Evolutionary conservation across 768 basidiomycete genomes (phyloP).

Genomic region (Trametes coccinea): DNA sequence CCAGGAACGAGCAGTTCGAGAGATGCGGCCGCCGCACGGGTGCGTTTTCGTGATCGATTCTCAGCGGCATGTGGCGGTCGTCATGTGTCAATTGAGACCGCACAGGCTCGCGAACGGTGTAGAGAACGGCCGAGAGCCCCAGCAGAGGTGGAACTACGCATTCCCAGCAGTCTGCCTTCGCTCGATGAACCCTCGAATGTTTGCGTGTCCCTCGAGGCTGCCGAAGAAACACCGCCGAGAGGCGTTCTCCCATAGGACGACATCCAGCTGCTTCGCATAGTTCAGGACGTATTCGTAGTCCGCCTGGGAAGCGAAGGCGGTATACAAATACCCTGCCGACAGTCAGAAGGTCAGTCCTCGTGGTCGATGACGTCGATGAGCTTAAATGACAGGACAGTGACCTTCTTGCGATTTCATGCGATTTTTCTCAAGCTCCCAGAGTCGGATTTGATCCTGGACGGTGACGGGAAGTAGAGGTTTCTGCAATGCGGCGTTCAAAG

Average conservation of each 20-base stretch:
- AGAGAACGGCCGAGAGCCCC: slow-evolving; percentile 6
- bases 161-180: slow-evolving; percentile 44
- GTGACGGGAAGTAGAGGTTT: slow-evolving; percentile 94
- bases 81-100: slow-evolving; percentile 13
- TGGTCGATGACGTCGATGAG: slow-evolving; percentile 21
- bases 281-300: slow-evolving; percentile 87
- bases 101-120: neutral
- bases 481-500: slow-evolving; percentile 39
- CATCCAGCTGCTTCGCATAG: slow-evolving; percentile 80
- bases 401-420: slow-evolving; percentile 88
- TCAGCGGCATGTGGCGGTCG: slow-evolving; percentile 14
- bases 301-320: slow-evolving; percentile 78
- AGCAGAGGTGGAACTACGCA: slow-evolving; percentile 17
- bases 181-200: slow-evolving; percentile 80
- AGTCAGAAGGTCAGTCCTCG: slow-evolving; percentile 21
- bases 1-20: slow-evolving; percentile 5
- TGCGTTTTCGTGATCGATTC: neutral
- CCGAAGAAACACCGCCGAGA: slow-evolving; percentile 81
- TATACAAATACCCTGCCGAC: slow-evolving; percentile 81
- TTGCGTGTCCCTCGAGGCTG: slow-evolving; percentile 72
- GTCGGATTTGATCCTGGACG: slow-evolving; percentile 94
- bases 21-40: slow-evolving; percentile 9
- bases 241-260: slow-evolving; percentile 82
- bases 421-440: slow-evolving; percentile 97
- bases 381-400: slow-evolving; percentile 35